Conservation (phyloP, 768 basidiomycete species). For the Boletellus sp. region DNA sequence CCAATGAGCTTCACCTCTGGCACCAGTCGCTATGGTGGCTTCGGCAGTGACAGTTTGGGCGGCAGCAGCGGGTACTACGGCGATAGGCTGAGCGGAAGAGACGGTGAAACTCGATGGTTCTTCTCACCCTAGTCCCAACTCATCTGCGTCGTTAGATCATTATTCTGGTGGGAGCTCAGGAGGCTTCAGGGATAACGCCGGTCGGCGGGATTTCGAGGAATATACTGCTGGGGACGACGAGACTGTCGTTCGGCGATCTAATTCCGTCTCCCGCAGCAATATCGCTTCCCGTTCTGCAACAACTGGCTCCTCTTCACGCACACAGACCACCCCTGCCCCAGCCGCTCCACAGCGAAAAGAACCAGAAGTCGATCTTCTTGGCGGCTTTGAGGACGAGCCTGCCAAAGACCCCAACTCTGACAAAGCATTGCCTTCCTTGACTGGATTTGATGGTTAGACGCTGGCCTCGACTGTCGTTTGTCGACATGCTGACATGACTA, state of each 20-base stretch:
- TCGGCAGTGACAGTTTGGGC: constrained; percentile 53
- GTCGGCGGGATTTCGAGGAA: constrained; percentile 75
- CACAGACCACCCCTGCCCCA: constrained; percentile 27
- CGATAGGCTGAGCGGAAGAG: constrained; percentile 37
- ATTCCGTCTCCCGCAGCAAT: constrained; percentile 35
- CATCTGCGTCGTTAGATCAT: constrained; percentile 27
- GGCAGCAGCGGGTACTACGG: constrained; percentile 41
- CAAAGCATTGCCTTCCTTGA: constrained; percentile 30
- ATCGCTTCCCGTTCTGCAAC: constrained; percentile 29
- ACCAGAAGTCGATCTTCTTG: constrained; percentile 70
- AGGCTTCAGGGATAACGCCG: constrained; percentile 57
- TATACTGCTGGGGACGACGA: constrained; percentile 97
- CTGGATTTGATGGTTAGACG: constrained; percentile 28
- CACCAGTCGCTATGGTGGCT: constrained; percentile 64
- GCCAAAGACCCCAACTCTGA: constrained; percentile 21
- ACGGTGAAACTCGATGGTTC: constrained; percentile 32
- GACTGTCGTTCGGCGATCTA: constrained; percentile 37
- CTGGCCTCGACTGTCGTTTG: background rate
- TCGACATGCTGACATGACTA: constrained; percentile 9
- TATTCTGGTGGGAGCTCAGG: constrained; percentile 45
- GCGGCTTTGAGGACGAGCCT: constrained; percentile 64
- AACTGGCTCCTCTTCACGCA: constrained; percentile 39
- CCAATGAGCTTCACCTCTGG: constrained; percentile 59
- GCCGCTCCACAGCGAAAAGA: constrained; percentile 40
- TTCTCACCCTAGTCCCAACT: constrained; percentile 4